These are phyloP conservation scores for Fusarium oxysporum DNA, from an alignment of 2,329 filamentous ascomycete species.

Conservation along the genomic window DNA sequence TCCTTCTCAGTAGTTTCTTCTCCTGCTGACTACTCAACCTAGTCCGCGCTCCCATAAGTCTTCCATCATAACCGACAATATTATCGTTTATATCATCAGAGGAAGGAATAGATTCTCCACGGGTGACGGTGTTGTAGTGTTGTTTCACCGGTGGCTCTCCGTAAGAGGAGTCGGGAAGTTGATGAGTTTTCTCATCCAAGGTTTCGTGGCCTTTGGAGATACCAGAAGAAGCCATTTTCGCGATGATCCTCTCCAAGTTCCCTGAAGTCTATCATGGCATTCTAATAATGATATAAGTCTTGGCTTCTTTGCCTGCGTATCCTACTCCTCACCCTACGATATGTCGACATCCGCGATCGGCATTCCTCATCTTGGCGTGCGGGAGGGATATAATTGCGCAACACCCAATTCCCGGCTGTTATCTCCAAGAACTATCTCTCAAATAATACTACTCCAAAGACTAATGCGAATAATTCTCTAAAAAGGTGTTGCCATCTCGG, in stretches of 20 bases:
- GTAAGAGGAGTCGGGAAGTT: neutral
- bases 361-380: conserved; percentile 1
- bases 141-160: accelerated
- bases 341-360: neutral
- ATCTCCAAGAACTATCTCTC: neutral
- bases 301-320: accelerated
- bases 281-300: accelerated
- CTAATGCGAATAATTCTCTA: neutral
- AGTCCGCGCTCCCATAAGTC: neutral
- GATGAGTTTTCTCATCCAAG: neutral
- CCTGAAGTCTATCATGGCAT: accelerated
- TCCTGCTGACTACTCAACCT: neutral
- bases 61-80: accelerated
- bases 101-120: neutral
- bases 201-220: neutral
- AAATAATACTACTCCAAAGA: neutral
- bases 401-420: neutral
- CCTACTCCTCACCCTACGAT: neutral
- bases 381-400: neutral
- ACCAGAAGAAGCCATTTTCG: neutral
- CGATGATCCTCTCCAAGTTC: accelerated
- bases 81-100: accelerated
- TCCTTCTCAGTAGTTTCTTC: neutral
- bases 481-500: neutral
- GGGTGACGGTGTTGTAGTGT: neutral